Percentiles rank a stretch among this genome's conserved stretches.
phyloP scores from a whole-genome alignment of 2,329 filamentous ascomycete genomes.

The Calonectria pteridis region DNA sequence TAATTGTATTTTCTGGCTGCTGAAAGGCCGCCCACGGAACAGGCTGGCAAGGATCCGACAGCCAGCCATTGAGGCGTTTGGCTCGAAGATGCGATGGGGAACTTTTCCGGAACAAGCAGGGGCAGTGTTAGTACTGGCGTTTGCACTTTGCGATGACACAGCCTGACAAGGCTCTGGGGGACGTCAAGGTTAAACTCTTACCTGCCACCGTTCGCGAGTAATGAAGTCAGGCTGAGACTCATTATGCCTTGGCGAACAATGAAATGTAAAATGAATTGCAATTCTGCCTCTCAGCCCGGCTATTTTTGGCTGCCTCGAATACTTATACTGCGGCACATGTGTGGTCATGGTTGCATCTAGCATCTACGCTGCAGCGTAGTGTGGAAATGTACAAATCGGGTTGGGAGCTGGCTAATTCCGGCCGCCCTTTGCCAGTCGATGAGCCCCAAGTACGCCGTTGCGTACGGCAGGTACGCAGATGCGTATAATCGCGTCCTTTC shows the following conservation, averaged over 20 bases:
- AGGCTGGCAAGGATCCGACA: background rate
- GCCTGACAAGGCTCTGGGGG: background rate
- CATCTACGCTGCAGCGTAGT: background rate
- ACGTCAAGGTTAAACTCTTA: background rate
- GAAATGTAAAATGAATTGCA: background rate
- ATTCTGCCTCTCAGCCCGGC: background rate
- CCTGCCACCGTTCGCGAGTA: background rate
- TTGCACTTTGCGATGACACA: background rate
- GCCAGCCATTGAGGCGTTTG: background rate
- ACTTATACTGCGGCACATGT: background rate
- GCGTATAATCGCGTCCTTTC: background rate
- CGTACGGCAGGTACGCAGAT: background rate
- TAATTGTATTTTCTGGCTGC: background rate
- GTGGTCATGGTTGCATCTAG: background rate
- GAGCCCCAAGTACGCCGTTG: background rate
- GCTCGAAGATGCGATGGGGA: background rate
- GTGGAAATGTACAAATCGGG: background rate
- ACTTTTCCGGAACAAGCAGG: background rate
- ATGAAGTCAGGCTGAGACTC: background rate
- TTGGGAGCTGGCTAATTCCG: background rate
- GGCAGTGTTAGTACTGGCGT: background rate
- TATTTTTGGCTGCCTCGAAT: background rate
- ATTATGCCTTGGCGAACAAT: slow-evolving; percentile 2
- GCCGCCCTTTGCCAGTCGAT: background rate
- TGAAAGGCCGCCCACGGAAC: background rate